Percentiles rank a stretch among this genome's conserved stretches.
These are phyloP conservation scores for Hypoxylon sp. DNA, from an alignment of 2,329 filamentous ascomycete species.

Conservation along the genomic window DNA sequence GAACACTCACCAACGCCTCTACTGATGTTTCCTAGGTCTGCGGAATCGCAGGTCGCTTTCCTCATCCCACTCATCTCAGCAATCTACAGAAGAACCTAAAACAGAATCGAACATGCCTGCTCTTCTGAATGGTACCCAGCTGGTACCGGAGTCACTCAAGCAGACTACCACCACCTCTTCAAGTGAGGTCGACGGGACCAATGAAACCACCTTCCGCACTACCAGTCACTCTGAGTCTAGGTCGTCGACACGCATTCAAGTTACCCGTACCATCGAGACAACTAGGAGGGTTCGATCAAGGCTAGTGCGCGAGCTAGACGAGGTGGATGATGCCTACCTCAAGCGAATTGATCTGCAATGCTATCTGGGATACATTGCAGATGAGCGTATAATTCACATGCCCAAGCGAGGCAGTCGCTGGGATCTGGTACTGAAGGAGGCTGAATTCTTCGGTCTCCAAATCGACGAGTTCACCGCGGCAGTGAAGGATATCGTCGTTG, in stretches of 20 bases:
- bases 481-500: slow-evolving; percentile 49
- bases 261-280: slow-evolving; percentile 43
- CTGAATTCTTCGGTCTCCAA: slow-evolving; percentile 58
- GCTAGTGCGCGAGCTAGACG: slow-evolving; percentile 47
- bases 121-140: slow-evolving; percentile 27
- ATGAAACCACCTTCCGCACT: slow-evolving; percentile 12
- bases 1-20: not conserved
- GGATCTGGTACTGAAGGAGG: slow-evolving; percentile 57
- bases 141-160: slow-evolving; percentile 17
- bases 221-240: slow-evolving; percentile 13
- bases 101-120: slow-evolving; percentile 26
- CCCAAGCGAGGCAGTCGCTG: slow-evolving; percentile 57
- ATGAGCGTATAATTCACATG: slow-evolving; percentile 58
- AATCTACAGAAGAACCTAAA: slow-evolving; percentile 28
- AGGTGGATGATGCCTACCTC: slow-evolving; percentile 48
- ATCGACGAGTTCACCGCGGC: slow-evolving; percentile 54
- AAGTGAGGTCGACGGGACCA: slow-evolving; percentile 12
- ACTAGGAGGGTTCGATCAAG: slow-evolving; percentile 36
- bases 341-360: slow-evolving; percentile 46
- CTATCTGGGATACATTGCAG: slow-evolving; percentile 55
- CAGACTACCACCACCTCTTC: slow-evolving; percentile 13
- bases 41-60: slow-evolving; percentile 38
- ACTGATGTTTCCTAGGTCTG: slow-evolving; percentile 29
- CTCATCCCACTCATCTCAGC: slow-evolving; percentile 30
- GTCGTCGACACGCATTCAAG: slow-evolving; percentile 31